Evolutionary conservation across 2,329 filamentous ascomycete species (phyloP), one percentile per base, ranked within the genome.

Genomic region (Westerdykella aurantiaca): DNA sequence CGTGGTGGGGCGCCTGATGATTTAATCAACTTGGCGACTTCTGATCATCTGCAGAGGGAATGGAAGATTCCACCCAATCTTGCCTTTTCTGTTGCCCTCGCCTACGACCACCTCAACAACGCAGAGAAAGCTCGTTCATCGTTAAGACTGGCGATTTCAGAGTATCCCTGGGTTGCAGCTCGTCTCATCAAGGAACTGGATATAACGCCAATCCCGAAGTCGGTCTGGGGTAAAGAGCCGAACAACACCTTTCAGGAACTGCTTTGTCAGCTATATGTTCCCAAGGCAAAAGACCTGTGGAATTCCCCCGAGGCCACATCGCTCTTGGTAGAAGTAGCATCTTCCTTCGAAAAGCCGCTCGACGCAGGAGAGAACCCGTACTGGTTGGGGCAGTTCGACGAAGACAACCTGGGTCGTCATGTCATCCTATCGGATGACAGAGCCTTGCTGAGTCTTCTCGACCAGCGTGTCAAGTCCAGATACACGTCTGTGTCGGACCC

Each of bases 81-180:
- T 23, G 77, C 79, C 38, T 88, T 93, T 60, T 91, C 85, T 6
- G 71, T 86, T 6, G 81, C 85, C 0, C 75, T 96, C 31, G 90
- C 91, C 3, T 79, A 86, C 48, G 74, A 88, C 37, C 84, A 89
- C 48, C 70, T 85, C 11, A 80, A 82, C 34, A 81, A 91, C 44
- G 72, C 72, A 2, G 74, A 77, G 14, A 80, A 81, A 38, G 86
- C 86, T 29, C 79, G 82, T 47, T 74, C 77, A 42, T 70, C 81
- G 6, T 75, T 97, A 6, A 72, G 74, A 5, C 71, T 75, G 6
- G 85, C 88, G 2, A 85, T 96, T 64, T 75, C 80, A 44, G 73
- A 73, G 22, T 80, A 88, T 42, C 91, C 93, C 0, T 98, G 90
- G 88, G 74, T 96, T 2, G 89, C 91, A 56, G 82, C 80, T 42